Percentiles rank a stretch among this genome's conserved stretches.
phyloP scores from a whole-genome alignment of 2,329 filamentous ascomycete species.

The Bimuria novae-zelandiae region DNA sequence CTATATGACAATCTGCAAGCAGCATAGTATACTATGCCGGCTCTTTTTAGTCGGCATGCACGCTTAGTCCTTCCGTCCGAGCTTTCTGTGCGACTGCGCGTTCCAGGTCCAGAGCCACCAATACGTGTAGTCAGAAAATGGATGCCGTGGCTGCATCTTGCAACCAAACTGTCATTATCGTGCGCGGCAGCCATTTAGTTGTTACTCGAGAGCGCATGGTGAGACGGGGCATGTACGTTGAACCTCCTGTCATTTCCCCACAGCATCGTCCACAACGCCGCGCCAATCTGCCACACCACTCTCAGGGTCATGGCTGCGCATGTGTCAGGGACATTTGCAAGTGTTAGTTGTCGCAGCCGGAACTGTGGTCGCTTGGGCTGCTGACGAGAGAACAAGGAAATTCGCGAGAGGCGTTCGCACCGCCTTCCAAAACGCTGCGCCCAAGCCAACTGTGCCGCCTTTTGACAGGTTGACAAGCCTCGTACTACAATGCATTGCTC shows the following conservation, averaged over 20 bases:
- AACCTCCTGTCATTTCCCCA: conserved; percentile 2
- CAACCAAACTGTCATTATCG: conserved; percentile 1
- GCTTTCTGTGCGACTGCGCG: neutral
- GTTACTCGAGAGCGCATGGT: conserved; percentile 7
- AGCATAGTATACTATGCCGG: neutral
- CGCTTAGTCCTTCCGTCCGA: conserved; percentile 10
- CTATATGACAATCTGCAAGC: conserved; percentile 3
- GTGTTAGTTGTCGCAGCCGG: too few relatives aligned
- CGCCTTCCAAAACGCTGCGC: neutral
- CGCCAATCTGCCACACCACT: neutral
- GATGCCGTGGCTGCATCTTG: neutral
- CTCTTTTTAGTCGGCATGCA: neutral
- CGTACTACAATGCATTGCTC: neutral
- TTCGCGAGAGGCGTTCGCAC: neutral
- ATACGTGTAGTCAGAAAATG: neutral
- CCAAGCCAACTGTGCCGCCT: too few relatives aligned
- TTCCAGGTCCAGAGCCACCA: conserved; percentile 1
- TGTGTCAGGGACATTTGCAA: too few relatives aligned
- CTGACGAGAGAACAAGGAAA: neutral
- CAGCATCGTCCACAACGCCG: neutral
- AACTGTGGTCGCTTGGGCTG: too few relatives aligned
- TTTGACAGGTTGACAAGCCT: too few relatives aligned
- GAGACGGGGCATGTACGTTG: neutral
- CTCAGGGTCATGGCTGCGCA: neutral
- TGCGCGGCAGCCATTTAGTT: neutral